phyloP scores from a whole-genome alignment of 2,329 filamentous ascomycete genomes.

The Phyllosticta citrichinensis region DNA sequence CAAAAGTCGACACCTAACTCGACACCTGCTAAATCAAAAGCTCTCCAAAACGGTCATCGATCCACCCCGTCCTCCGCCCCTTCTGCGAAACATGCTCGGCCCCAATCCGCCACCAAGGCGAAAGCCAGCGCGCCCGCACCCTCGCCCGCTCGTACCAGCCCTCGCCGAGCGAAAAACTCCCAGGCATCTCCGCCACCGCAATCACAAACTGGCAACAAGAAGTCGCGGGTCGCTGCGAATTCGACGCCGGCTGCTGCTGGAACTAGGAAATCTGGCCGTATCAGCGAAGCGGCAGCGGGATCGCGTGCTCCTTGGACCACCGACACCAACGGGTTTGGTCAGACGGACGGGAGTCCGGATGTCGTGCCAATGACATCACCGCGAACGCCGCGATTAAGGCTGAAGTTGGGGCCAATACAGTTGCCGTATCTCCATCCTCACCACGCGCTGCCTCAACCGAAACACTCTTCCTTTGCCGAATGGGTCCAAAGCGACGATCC shows the following conservation, averaged over 20 bases:
- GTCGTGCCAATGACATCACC: background rate
- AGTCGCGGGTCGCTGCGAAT: background rate
- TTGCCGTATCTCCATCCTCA: conserved; percentile 42
- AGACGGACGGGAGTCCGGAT: background rate
- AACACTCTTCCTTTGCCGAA: conserved; percentile 49
- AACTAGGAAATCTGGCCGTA: conserved; percentile 6
- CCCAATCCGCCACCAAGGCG: conserved; percentile 1
- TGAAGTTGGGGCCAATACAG: conserved; percentile 40
- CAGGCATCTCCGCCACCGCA: background rate
- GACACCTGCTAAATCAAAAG: conserved; percentile 1
- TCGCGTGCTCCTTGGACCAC: background rate
- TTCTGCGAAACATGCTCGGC: background rate
- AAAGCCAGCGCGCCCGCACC: background rate
- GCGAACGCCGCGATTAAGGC: conserved; percentile 27
- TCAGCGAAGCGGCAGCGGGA: conserved; percentile 5
- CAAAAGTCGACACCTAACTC: conserved; percentile 5
- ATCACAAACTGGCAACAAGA: background rate
- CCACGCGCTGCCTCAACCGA: conserved; percentile 36
- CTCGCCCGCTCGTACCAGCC: background rate
- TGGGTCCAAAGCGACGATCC: conserved; percentile 49
- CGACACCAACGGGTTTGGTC: background rate
- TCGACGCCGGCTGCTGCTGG: conserved; percentile 4
- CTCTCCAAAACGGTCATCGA: conserved; percentile 2
- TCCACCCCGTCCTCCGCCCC: background rate
- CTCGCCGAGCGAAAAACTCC: background rate